phyloP scores from a whole-genome alignment of 805 yeast genomes.

The Hanseniaspora vineae region DNA sequence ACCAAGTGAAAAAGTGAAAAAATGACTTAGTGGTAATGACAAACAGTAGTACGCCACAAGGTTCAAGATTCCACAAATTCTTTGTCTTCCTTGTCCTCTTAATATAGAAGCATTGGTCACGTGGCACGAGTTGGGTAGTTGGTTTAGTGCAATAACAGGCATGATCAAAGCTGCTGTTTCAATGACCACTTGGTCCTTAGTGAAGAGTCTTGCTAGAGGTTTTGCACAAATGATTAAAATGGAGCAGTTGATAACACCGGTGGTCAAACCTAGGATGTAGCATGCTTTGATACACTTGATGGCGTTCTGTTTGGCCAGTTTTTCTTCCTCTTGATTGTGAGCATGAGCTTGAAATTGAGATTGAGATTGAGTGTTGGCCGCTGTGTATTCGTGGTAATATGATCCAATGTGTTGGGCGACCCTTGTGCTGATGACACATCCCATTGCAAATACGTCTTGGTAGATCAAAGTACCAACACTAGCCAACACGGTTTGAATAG shows the following conservation, averaged over 20 bases:
- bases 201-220: constrained; percentile 43
- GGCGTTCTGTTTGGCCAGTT: constrained; percentile 13
- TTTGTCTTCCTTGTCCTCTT: constrained; percentile 67
- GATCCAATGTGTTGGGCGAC: constrained; percentile 41
- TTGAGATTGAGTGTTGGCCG: background rate
- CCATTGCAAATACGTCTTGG: constrained; percentile 44
- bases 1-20: constrained; percentile 30
- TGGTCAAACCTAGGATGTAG: constrained; percentile 22
- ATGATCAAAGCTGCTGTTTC: constrained; percentile 37
- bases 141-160: constrained; percentile 54
- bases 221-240: constrained; percentile 33
- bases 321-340: background rate
- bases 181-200: constrained; percentile 47
- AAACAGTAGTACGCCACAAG: constrained; percentile 54
- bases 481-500: constrained; percentile 45
- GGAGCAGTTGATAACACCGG: constrained; percentile 29
- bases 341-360: no score
- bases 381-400: constrained; percentile 3
- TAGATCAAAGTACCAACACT: constrained; percentile 40
- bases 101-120: constrained; percentile 61
- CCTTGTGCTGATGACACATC: constrained; percentile 43
- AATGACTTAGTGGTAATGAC: constrained; percentile 54
- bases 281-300: constrained; percentile 30
- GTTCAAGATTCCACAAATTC: constrained; percentile 57
- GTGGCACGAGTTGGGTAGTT: constrained; percentile 56